A percentile compares a stretch with the other conserved stretches of the same genome.
These are phyloP conservation scores for barley (Hordeum vulgare) DNA, from an alignment of 176 grass and related monocot species.

Conservation along the genomic window DNA sequence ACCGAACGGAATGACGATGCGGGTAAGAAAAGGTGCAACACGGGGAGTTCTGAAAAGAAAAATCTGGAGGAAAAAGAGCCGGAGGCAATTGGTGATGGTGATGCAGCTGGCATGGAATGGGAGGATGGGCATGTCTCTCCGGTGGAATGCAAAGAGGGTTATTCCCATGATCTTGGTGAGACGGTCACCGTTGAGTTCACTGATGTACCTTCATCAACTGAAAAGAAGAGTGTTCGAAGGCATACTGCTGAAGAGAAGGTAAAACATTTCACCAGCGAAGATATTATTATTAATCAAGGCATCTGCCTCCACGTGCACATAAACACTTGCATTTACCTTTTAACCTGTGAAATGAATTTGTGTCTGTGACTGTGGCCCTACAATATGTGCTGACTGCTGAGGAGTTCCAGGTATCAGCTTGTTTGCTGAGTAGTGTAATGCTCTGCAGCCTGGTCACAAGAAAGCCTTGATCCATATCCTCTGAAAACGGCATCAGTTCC, in stretches of 20 bases:
- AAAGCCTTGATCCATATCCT: not conserved
- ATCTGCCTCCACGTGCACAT: not conserved
- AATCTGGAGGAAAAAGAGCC: constrained; percentile 3
- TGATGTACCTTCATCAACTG: constrained; percentile 46
- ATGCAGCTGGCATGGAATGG: constrained; percentile 71
- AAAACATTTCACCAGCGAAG: not conserved
- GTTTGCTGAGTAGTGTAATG: not conserved
- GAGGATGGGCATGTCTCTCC: constrained; percentile 68
- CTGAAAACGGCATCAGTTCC: not conserved
- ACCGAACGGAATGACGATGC: not conserved
- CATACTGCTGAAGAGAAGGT: constrained; percentile 78
- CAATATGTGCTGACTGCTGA: not conserved
- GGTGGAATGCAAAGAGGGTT: constrained; percentile 22
- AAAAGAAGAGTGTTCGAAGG: constrained; percentile 60
- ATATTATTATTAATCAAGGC: not conserved
- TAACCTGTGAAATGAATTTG: constrained; percentile 7
- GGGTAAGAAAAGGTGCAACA: constrained; percentile 8
- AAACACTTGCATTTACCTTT: not conserved
- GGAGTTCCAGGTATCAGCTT: not conserved
- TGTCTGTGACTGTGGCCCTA: not conserved
- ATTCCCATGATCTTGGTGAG: constrained; percentile 54
- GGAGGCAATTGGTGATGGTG: constrained; percentile 1
- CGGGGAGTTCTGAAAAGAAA: not conserved
- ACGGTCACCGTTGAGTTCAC: constrained; percentile 80
- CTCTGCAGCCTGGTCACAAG: not conserved